phyloP scores from a whole-genome alignment of 805 yeast genomes.

The Starmerella floris region DNA sequence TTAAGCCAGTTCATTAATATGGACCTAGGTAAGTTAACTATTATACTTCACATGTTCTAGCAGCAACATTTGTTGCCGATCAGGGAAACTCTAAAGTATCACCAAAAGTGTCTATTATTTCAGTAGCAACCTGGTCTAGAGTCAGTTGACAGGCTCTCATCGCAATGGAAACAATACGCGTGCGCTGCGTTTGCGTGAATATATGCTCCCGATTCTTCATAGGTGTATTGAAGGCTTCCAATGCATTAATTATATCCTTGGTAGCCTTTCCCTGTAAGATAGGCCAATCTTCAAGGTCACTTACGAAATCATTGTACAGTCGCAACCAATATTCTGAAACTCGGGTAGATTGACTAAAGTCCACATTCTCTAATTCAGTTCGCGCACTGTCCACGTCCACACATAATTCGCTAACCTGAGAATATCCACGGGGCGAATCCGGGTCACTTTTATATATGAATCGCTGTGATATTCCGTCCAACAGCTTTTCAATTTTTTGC shows the following conservation, averaged over 20 bases:
- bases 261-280: neutral
- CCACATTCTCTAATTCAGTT: neutral
- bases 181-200: conserved; percentile 12
- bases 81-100: neutral
- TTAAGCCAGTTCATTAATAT: no score
- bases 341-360: neutral
- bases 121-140: conserved; percentile 1
- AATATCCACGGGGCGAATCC: neutral
- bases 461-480: neutral
- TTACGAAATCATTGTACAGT: conserved; percentile 3
- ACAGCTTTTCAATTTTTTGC: neutral
- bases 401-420: conserved; percentile 1
- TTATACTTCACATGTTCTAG: no score
- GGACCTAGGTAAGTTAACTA: no score
- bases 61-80: no score
- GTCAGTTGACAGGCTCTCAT: conserved; percentile 7
- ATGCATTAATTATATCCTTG: neutral
- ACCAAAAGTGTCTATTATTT: conserved; percentile 7
- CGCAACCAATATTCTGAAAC: conserved; percentile 10
- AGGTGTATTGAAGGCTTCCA: neutral
- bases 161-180: conserved; percentile 10
- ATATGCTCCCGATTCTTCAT: neutral
- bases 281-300: conserved; percentile 14
- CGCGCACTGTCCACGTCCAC: conserved; percentile 1
- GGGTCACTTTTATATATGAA: neutral